Percentiles rank a stretch among this genome's conserved stretches.
These are phyloP conservation scores for Calycina herbarum DNA, from an alignment of 2,329 filamentous ascomycete species.

Conservation along the genomic window DNA sequence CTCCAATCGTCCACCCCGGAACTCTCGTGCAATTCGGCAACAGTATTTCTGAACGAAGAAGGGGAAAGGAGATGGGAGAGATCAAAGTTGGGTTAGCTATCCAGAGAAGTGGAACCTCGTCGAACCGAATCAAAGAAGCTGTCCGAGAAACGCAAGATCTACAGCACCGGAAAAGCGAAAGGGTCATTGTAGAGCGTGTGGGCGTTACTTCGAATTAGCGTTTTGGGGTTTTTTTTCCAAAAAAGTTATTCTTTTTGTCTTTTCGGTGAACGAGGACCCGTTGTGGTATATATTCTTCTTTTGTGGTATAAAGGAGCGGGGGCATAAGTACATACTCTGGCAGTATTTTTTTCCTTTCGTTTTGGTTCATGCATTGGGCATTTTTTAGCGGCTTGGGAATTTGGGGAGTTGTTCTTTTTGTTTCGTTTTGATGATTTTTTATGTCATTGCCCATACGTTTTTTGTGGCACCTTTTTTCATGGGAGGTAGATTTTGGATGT, in stretches of 20 bases:
- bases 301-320: slow-evolving; percentile 1
- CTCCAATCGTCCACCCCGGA: not conserved
- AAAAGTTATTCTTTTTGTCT: not conserved
- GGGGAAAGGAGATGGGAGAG: slow-evolving; percentile 23
- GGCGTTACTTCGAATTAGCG: slow-evolving; percentile 20
- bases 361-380: not conserved
- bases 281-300: not conserved
- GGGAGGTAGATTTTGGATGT: not conserved
- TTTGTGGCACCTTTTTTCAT: not conserved
- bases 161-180: slow-evolving; percentile 52
- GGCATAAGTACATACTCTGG: slow-evolving; percentile 15
- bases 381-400: not conserved
- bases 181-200: slow-evolving; percentile 50
- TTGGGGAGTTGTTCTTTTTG: not conserved
- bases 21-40: slow-evolving; percentile 9
- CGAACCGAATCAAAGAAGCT: not conserved
- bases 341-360: slow-evolving; percentile 13
- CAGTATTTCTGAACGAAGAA: slow-evolving; percentile 39
- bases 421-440: not conserved
- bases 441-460: not conserved
- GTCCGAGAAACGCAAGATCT: slow-evolving; percentile 39
- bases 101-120: slow-evolving; percentile 13
- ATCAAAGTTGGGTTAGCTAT: slow-evolving; percentile 33
- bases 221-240: not conserved
- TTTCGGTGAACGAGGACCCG: too few species aligned